Evolutionary conservation across 495 filamentous ascomycete genomes (phyloP).

Genomic region (Filosporella fistucella): DNA sequence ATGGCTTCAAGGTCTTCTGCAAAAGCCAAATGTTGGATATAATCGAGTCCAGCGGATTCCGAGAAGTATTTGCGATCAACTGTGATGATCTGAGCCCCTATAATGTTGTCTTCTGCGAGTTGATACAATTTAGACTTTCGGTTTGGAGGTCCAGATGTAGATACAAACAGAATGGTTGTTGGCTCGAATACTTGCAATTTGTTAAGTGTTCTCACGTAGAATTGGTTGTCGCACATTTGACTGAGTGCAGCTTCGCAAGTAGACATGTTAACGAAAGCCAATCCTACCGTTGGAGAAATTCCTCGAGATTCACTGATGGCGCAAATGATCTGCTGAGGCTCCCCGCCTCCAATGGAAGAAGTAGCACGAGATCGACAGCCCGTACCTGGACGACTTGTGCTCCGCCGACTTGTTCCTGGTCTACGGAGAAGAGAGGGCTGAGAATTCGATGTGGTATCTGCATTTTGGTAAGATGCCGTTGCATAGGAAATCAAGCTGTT

Average conservation of each 20-base stretch:
- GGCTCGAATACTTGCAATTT: slow-evolving; percentile 79
- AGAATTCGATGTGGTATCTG: slow-evolving; percentile 21
- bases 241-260: slow-evolving; percentile 79
- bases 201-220: slow-evolving; percentile 77
- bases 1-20: slow-evolving; percentile 72
- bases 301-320: slow-evolving; percentile 88
- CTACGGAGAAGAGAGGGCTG: slow-evolving; percentile 7
- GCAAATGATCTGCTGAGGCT: slow-evolving; percentile 74
- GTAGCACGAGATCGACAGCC: slow-evolving; percentile 60
- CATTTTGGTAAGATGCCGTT: slow-evolving; percentile 25
- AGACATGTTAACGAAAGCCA: slow-evolving; percentile 84
- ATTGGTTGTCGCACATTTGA: slow-evolving; percentile 87
- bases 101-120: slow-evolving; percentile 67
- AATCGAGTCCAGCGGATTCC: slow-evolving; percentile 73
- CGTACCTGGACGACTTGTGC: slow-evolving; percentile 33
- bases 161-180: slow-evolving; percentile 67
- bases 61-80: slow-evolving; percentile 87
- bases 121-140: slow-evolving; percentile 70
- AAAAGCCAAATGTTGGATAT: slow-evolving; percentile 75
- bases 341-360: slow-evolving; percentile 50
- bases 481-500: slow-evolving; percentile 22
- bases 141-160: slow-evolving; percentile 54
- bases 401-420: slow-evolving; percentile 24
- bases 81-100: slow-evolving; percentile 49
- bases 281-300: slow-evolving; percentile 78